Evolutionary conservation across 352 stramenopile genomes (phyloP).

Genomic region (Phytophthora citrophthora): DNA sequence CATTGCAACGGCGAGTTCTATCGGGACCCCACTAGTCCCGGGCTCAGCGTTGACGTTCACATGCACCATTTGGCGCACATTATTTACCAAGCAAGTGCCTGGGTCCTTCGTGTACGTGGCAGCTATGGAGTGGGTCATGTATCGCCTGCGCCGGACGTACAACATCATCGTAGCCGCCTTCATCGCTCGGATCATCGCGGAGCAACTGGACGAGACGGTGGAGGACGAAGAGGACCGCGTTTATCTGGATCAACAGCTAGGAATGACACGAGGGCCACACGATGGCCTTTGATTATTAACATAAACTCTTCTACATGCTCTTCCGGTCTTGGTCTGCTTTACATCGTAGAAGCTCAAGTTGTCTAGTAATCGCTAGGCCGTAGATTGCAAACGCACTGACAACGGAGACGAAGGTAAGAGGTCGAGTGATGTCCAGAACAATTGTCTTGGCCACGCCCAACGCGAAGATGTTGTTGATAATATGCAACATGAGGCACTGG

Average conservation of each 20-base stretch:
- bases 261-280: constrained; percentile 26
- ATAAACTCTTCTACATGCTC: neutral
- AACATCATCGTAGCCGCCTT: constrained; percentile 75
- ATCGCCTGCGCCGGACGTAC: constrained; percentile 60
- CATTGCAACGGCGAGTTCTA: constrained; percentile 57
- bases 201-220: constrained; percentile 74
- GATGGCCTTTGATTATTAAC: constrained; percentile 4
- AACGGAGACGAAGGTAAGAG: constrained; percentile 2
- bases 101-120: constrained; percentile 50
- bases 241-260: constrained; percentile 47
- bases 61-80: constrained; percentile 59
- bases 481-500: constrained; percentile 64
- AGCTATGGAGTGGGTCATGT: constrained; percentile 58
- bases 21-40: constrained; percentile 47
- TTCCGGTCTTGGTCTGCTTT: constrained; percentile 3
- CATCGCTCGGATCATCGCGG: constrained; percentile 69
- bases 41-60: constrained; percentile 52
- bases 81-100: constrained; percentile 50
- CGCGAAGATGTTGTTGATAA: constrained; percentile 66
- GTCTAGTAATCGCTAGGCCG: constrained; percentile 20
- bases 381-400: constrained; percentile 20
- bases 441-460: constrained; percentile 27
- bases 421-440: constrained; percentile 18
- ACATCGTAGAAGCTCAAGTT: constrained; percentile 20
- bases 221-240: constrained; percentile 73